Base-by-base conservation (phyloP, 495 filamentous ascomycete species). In the Xeromyces bisporus region DNA sequence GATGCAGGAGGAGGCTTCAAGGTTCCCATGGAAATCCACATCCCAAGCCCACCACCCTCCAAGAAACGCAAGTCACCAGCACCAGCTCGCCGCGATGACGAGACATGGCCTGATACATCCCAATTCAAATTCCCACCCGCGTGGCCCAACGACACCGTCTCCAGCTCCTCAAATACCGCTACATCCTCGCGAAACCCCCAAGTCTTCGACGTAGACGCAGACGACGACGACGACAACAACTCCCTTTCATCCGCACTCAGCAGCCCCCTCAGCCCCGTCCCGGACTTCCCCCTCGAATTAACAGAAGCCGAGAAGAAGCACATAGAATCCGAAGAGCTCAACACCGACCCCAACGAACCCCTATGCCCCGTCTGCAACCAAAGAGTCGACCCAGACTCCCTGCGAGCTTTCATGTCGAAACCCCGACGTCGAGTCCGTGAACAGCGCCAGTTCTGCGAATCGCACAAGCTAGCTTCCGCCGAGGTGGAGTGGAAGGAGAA, bases 281-380 rank as follows among this genome's bases (percentile, higher is more conserved):
- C 31, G 6, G 41, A 39, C 0, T 2, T 24, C 18, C n/a, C 23
- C 3, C 15, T 33, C 15, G 36, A 30, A 6, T 16, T 33, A 13
- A 26, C 35, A 2, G 21, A 39, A 18, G 9, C 20, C 23, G 36
- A 40, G 8, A 23, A 36, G 8, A 10, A 13, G 1, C 11, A 25
- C 13, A n/a, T 23, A 4, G 6, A 12, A 7, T 15, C 31, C 3
- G 21, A 33, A 9, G 23, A 7, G 7, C n/a, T 9, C 15, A 12
- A 18, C 4, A 28, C 2, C 31, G 40, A 9, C 18, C 10, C 26
- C 20, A 9, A 32, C 11, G 8, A 40, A 27, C 38, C 53, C 9
- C 26, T 58, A 12, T 85, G 80, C 46, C 77, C 78, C n/a, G 66
- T 80, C 59, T 86, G 80, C 48, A 62, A 66, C 26, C 55, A 67